These are phyloP conservation scores for Pulicaria dysenterica DNA, from an alignment of 129 eudicot species.

Conservation along the genomic window DNA sequence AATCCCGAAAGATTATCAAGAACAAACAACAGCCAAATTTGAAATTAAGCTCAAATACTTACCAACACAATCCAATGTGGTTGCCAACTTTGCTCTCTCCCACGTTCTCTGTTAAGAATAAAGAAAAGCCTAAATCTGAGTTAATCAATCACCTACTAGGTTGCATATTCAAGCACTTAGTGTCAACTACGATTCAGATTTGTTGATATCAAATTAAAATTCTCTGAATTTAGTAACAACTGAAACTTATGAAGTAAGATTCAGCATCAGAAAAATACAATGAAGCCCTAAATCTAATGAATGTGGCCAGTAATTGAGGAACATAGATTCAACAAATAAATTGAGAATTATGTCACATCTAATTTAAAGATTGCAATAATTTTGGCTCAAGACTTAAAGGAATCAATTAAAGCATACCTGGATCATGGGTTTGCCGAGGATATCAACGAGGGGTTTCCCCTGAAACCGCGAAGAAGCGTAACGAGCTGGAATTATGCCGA, in stretches of 20 bases:
- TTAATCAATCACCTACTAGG: background rate
- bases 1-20: background rate
- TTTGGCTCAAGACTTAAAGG: background rate
- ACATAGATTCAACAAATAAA: background rate
- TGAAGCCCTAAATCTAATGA: constrained; percentile 3
- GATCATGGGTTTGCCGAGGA: constrained; percentile 98
- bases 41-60: constrained; percentile 17
- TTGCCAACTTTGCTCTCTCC: constrained; percentile 92
- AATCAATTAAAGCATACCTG: constrained; percentile 47
- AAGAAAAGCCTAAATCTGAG: constrained; percentile 9
- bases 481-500: constrained; percentile 94
- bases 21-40: constrained; percentile 1
- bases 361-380: too few relatives aligned
- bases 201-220: background rate
- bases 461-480: constrained; percentile 84
- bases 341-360: background rate
- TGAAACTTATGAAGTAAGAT: constrained; percentile 11
- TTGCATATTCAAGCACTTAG: constrained; percentile 11
- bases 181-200: constrained; percentile 13
- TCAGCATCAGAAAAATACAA: background rate
- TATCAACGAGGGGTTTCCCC: constrained; percentile 88
- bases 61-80: constrained; percentile 87
- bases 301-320: background rate
- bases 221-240: background rate
- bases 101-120: constrained; percentile 77